Conservation (phyloP, 2,329 filamentous ascomycete species). For the Botrytis paeoniae region DNA sequence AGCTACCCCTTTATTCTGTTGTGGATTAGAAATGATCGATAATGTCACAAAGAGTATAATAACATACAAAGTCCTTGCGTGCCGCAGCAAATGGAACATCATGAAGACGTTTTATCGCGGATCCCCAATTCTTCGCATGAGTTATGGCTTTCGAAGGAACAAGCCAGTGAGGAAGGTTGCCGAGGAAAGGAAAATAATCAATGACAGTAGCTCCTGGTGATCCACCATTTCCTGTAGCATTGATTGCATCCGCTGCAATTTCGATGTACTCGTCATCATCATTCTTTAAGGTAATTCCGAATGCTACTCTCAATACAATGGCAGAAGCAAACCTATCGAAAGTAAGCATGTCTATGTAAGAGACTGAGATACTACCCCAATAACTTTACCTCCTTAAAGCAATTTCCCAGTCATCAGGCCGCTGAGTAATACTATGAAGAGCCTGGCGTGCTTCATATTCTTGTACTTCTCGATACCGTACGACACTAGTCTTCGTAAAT, state of each 20-base stretch:
- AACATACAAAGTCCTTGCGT: slow-evolving; percentile 6
- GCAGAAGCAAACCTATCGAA: slow-evolving; percentile 41
- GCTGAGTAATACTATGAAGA: not conserved
- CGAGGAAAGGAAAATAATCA: slow-evolving; percentile 45
- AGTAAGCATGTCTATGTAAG: slow-evolving; percentile 23
- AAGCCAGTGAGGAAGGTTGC: slow-evolving; percentile 41
- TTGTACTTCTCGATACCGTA: slow-evolving; percentile 36
- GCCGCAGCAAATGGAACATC: slow-evolving; percentile 42
- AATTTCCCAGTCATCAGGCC: slow-evolving; percentile 14
- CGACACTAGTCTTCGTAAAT: slow-evolving; percentile 43
- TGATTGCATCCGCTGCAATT: slow-evolving; percentile 38
- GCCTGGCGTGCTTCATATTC: slow-evolving; percentile 36
- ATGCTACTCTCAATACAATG: slow-evolving; percentile 45
- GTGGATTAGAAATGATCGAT: slow-evolving; percentile 1
- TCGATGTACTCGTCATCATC: slow-evolving; percentile 44
- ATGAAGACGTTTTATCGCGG: slow-evolving; percentile 43
- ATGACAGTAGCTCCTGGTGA: slow-evolving; percentile 41
- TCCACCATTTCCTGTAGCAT: slow-evolving; percentile 33
- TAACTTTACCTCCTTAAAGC: not conserved
- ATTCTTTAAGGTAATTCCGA: slow-evolving; percentile 42
- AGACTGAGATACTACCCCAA: not conserved
- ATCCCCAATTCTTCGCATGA: slow-evolving; percentile 33
- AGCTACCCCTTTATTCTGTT: slow-evolving; percentile 17
- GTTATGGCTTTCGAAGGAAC: slow-evolving; percentile 32
- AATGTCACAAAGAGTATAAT: too few relatives aligned